A percentile compares a stretch with the other conserved stretches of the same genome.
phyloP scores from a whole-genome alignment of 2,329 filamentous ascomycete genomes.

The Ampelomyces quisqualis region DNA sequence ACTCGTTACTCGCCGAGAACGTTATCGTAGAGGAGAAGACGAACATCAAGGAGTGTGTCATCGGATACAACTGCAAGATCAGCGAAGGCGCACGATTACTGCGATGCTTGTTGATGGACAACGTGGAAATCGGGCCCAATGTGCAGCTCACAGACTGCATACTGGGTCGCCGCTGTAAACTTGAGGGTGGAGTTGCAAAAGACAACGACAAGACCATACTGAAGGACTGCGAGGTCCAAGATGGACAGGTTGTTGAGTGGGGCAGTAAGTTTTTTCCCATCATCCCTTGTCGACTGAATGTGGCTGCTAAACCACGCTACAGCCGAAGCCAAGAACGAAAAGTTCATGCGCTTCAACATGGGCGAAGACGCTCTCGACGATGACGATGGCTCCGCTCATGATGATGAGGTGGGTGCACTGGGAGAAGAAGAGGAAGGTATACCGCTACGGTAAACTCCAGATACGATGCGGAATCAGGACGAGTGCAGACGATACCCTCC shows the following conservation, averaged over 20 bases:
- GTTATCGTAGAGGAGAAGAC: slow-evolving; percentile 85
- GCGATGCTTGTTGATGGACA: slow-evolving; percentile 92
- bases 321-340: slow-evolving; percentile 61
- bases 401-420: not conserved
- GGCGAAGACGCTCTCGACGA: slow-evolving; percentile 39
- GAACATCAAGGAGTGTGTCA: slow-evolving; percentile 88
- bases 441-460: not conserved
- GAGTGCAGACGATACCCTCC: too few species aligned
- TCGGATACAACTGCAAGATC: slow-evolving; percentile 86
- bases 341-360: slow-evolving; percentile 57
- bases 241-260: slow-evolving; percentile 78
- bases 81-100: slow-evolving; percentile 79
- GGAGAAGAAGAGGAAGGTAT: not conserved
- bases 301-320: slow-evolving; percentile 11
- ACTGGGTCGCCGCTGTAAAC: slow-evolving; percentile 73
- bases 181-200: slow-evolving; percentile 71
- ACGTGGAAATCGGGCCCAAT: slow-evolving; percentile 78
- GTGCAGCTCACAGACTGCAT: slow-evolving; percentile 87
- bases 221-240: slow-evolving; percentile 89
- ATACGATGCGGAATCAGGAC: too few species aligned
- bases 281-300: not conserved
- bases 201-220: slow-evolving; percentile 55
- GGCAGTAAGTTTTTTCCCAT: slow-evolving; percentile 48
- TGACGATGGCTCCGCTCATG: slow-evolving; percentile 20
- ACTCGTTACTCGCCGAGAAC: slow-evolving; percentile 84